Evolutionary conservation across 1,284 basidiomycete species (phyloP).

Genomic region (Amylostereum chailletii): DNA sequence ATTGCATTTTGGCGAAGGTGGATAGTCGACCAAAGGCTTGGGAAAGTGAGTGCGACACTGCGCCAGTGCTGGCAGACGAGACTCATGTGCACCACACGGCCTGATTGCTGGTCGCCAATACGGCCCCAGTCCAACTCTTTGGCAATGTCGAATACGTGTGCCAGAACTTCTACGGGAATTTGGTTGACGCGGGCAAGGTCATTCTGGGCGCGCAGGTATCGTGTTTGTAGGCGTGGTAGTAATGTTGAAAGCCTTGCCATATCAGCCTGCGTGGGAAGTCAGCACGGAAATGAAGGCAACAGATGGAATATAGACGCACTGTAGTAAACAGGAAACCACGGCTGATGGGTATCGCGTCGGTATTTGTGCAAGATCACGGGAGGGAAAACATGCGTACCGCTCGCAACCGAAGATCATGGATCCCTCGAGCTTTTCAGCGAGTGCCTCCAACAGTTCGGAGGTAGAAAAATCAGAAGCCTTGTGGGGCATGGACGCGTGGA

Average conservation of each 20-base stretch:
- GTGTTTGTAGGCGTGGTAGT: constrained; percentile 9
- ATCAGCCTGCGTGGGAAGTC: constrained; percentile 6
- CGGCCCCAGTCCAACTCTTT: constrained; percentile 2
- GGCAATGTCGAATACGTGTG: constrained; percentile 16
- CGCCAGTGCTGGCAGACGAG: constrained; percentile 20
- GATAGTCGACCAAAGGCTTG: constrained; percentile 17
- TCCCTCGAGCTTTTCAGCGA: constrained; percentile 8
- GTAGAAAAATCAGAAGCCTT: constrained; percentile 7
- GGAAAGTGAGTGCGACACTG: constrained; percentile 16
- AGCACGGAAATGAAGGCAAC: neutral
- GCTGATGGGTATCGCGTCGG: constrained; percentile 1
- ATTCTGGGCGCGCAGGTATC: constrained; percentile 11
- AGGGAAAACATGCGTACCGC: constrained; percentile 2
- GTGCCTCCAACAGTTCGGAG: constrained; percentile 6
- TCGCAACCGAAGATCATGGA: constrained; percentile 2
- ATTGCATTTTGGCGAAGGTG: constrained; percentile 12
- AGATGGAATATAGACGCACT: constrained; percentile 2
- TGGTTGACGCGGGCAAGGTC: constrained; percentile 13
- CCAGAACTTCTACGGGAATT: constrained; percentile 18
- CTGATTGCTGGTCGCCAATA: constrained; percentile 8
- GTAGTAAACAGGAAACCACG: neutral
- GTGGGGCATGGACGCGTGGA: constrained; percentile 7
- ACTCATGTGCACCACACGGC: constrained; percentile 11
- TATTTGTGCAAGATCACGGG: neutral
- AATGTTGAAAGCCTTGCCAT: constrained; percentile 7